These are phyloP conservation scores for Laguncularia racemosa DNA, from an alignment of 345 rosid genomes.

Conservation along the genomic window DNA sequence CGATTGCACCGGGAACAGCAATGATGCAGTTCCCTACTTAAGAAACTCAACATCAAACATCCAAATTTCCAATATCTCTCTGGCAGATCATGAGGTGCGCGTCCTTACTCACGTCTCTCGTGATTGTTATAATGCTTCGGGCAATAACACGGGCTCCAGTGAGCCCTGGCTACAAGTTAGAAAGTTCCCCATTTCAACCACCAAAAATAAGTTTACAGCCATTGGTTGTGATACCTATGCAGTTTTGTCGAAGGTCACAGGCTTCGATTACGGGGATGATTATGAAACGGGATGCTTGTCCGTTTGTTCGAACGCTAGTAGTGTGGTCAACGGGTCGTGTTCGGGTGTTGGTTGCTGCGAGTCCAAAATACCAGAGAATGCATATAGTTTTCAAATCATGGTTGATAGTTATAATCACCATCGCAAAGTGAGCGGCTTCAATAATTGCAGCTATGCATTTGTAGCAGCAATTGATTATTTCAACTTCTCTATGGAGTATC, in stretches of 20 bases:
- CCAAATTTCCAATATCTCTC: slow-evolving; percentile 20
- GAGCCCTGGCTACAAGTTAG: not conserved
- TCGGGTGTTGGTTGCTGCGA: slow-evolving; percentile 40
- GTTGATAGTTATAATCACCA: slow-evolving; percentile 7
- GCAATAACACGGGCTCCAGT: not conserved
- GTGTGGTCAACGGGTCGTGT: slow-evolving; percentile 19
- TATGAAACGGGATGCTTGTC: slow-evolving; percentile 34
- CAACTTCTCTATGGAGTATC: slow-evolving; percentile 6
- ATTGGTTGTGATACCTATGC: slow-evolving; percentile 1
- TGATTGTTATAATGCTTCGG: slow-evolving; percentile 4
- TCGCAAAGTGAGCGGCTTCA: not conserved
- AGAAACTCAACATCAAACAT: not conserved
- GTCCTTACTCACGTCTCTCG: not conserved
- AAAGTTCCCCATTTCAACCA: slow-evolving; percentile 10
- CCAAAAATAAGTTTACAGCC: slow-evolving; percentile 3
- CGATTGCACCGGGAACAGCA: too few species aligned
- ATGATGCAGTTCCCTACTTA: too few species aligned
- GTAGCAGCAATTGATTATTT: slow-evolving; percentile 13
- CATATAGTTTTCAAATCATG: not conserved
- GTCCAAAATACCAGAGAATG: slow-evolving; percentile 1
- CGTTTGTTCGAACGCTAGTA: slow-evolving; percentile 7
- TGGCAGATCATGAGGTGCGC: slow-evolving; percentile 3
- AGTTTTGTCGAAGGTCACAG: not conserved
- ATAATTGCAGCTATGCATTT: slow-evolving; percentile 23
- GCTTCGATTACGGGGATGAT: not conserved